phyloP scores from a whole-genome alignment of 768 basidiomycete species.

The Rubroboletus satanas region DNA sequence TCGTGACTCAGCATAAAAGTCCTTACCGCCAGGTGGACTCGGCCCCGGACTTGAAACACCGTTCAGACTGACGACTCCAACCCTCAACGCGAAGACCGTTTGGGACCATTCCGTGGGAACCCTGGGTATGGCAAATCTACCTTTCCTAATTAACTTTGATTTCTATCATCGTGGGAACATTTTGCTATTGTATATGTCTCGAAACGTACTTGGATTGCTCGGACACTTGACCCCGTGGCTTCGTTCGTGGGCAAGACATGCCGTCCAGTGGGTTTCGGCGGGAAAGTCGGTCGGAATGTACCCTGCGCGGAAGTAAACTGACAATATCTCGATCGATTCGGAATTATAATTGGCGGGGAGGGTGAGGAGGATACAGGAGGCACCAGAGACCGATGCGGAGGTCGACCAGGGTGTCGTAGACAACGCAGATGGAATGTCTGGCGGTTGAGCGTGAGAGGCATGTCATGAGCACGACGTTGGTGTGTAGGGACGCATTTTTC shows the following conservation, averaged over 20 bases:
- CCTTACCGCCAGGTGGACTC: too few species aligned
- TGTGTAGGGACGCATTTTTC: constrained; percentile 51
- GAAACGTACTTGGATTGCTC: too few species aligned
- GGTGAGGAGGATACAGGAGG: constrained; percentile 41
- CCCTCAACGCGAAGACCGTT: too few species aligned
- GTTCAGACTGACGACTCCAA: too few species aligned
- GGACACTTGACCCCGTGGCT: constrained; percentile 92
- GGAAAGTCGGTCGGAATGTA: constrained; percentile 84
- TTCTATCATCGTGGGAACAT: too few species aligned
- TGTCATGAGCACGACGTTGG: too few species aligned
- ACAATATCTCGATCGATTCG: constrained; percentile 63
- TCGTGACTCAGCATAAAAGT: too few species aligned
- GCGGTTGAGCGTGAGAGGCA: neutral
- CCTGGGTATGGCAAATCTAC: too few species aligned
- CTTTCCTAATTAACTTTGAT: too few species aligned
- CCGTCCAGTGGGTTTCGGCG: constrained; percentile 57
- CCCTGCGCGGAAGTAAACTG: constrained; percentile 87
- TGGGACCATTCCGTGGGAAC: too few species aligned
- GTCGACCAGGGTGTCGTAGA: constrained; percentile 70
- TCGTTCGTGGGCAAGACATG: constrained; percentile 75
- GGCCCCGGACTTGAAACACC: too few species aligned
- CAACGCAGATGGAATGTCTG: constrained; percentile 70
- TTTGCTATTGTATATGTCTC: too few species aligned
- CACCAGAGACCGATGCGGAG: constrained; percentile 50
- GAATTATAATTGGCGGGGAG: constrained; percentile 4